Conservation (phyloP, 495 filamentous ascomycete genomes). For the Penicillium argentinense region DNA sequence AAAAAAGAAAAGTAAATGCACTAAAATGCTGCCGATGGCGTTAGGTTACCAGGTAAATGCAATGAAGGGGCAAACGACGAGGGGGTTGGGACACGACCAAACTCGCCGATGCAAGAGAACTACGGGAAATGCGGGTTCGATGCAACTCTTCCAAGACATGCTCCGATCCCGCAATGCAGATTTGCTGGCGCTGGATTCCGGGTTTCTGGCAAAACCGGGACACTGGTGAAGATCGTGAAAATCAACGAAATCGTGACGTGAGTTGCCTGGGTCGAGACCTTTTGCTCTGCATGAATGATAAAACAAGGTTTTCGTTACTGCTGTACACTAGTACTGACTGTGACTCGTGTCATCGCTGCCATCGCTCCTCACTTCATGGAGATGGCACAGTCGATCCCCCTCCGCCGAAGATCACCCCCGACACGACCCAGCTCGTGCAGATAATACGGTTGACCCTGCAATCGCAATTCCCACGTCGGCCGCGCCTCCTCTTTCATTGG, state of each 20-base stretch:
- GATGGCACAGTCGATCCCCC: constrained; percentile 31
- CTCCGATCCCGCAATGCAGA: not conserved
- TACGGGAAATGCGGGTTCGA: not conserved
- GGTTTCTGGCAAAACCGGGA: not conserved
- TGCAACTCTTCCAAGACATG: not conserved
- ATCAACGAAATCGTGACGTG: not conserved
- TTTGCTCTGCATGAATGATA: no score
- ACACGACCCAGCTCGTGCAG: constrained; percentile 31
- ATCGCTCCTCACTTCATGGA: constrained; percentile 18
- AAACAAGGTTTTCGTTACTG: no score
- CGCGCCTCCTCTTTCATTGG: not conserved
- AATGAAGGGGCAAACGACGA: no score
- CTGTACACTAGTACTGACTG: no score
- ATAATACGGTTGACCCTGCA: constrained; percentile 43
- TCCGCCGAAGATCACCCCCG: constrained; percentile 31
- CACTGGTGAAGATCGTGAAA: not conserved
- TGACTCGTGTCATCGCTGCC: no score
- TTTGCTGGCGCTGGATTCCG: not conserved
- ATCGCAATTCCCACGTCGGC: constrained; percentile 31
- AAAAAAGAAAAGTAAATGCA: not conserved
- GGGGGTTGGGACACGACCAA: no score
- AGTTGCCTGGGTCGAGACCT: not conserved
- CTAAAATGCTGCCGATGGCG: no score
- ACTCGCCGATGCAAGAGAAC: no score
- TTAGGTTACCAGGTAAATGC: no score